Percentiles rank a stretch among this genome's conserved stretches.
phyloP scores from a whole-genome alignment of 345 rosid genomes.

The Viola odorata region DNA sequence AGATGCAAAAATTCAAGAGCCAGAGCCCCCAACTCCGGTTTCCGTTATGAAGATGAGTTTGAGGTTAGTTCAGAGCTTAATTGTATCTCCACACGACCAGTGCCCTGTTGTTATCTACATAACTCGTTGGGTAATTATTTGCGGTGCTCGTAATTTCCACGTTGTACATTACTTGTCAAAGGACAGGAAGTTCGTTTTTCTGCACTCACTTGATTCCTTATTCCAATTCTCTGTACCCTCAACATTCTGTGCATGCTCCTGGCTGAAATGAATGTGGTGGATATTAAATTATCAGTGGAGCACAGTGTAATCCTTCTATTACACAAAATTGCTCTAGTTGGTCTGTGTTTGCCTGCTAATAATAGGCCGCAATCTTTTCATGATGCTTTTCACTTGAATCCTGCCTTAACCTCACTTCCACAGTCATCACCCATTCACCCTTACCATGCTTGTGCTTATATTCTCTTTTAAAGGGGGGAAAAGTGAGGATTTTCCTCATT shows the following conservation, averaged over 20 bases:
- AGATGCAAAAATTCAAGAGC: slow-evolving; percentile 72
- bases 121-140: not conserved
- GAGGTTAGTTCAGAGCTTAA: slow-evolving; percentile 46
- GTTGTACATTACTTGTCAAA: not conserved
- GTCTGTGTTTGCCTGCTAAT: too few relatives aligned
- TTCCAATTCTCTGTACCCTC: too few relatives aligned
- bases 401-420: not conserved
- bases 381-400: not conserved
- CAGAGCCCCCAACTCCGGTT: slow-evolving; percentile 95
- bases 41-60: slow-evolving; percentile 71
- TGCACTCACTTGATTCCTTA: too few relatives aligned
- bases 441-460: not conserved
- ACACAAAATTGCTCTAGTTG: too few relatives aligned
- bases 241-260: too few relatives aligned
- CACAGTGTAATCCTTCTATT: too few relatives aligned
- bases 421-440: not conserved
- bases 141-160: slow-evolving; percentile 6
- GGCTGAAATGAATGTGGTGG: too few relatives aligned
- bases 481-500: not conserved
- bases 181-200: too few relatives aligned
- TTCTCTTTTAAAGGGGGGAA: not conserved
- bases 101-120: not conserved
- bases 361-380: too few relatives aligned
- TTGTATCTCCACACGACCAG: not conserved
- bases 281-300: too few relatives aligned